Evolutionary conservation across 2,329 filamentous ascomycete genomes (phyloP), one percentile per base, ranked within the genome.

Genomic region (Trichophyton benhamiae): DNA sequence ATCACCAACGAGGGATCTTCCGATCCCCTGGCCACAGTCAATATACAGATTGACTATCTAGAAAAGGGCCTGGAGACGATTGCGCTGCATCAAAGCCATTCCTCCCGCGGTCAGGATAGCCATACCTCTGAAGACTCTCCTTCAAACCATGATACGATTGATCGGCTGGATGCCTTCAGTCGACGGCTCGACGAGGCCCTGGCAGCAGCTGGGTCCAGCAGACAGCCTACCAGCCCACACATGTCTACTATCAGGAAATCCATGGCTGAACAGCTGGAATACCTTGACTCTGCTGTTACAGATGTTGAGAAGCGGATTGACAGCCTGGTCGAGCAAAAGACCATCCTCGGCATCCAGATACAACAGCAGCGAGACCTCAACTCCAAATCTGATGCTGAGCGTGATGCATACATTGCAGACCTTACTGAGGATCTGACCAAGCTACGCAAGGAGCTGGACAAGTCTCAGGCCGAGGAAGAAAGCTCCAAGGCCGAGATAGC

Each of bases 311-410:
- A 81, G 46, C 87, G 89, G 62, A 83, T 89, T n/a, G 87, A 86
- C 17, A 83, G 83, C 20, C 78, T 96, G 41, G 86, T 89, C 64
- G 89, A 96, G 67, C 91, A 97, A 71, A 95, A 96, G 71, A 84
- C 85, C 57, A 91, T 96, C 22, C 80, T 97, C 7, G 87, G 92
- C 69, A 85, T 91, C 49, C 91, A 97, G 72, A 92, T 96, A 69
- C 92, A 95, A 76, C 91, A 97, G 72, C 92, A 97, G 75, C 87
- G 91, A 62, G 90, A 95, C 70, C 82, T 96, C 62, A 95, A 95
- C 75, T 91, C 82, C 76, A 91, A 91, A 70, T 91, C 89, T 0
- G 90, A 95, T 67, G 79, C 78, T 13, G 74, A 82, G 66, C 78
- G 80, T 57, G 78, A 80, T 66, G 74, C 75, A 17, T 75, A 78